Percentiles rank a stretch among this genome's conserved stretches.
Conservation (phyloP, 2,329 filamentous ascomycete genomes). For the Colletotrichum scovillei region DNA sequence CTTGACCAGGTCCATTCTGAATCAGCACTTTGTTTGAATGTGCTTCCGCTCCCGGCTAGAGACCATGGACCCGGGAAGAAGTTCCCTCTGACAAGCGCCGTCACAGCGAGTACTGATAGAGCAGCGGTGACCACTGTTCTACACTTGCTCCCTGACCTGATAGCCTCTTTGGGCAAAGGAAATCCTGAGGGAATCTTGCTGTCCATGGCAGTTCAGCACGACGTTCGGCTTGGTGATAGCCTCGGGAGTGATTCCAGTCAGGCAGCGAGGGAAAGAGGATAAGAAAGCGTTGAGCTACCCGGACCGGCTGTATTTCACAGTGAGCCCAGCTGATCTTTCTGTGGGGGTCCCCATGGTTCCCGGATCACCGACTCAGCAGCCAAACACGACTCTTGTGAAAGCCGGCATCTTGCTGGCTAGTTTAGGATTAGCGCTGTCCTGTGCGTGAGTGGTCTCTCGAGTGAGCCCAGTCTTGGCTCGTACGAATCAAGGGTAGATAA, state of each 20-base stretch:
- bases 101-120: conserved; percentile 13
- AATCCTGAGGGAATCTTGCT: neutral
- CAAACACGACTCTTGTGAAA: neutral
- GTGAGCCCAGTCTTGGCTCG: neutral
- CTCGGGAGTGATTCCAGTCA: neutral
- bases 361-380: conserved; percentile 27
- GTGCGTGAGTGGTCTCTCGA: neutral
- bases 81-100: conserved; percentile 21
- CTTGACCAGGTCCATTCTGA: conserved; percentile 28
- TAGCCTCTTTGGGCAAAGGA: neutral
- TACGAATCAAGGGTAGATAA: conserved; percentile 19
- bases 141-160: neutral
- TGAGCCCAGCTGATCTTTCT: conserved; percentile 6
- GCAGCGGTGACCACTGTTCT: conserved; percentile 5
- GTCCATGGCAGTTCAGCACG: conserved; percentile 3
- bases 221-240: neutral
- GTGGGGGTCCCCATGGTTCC: conserved; percentile 2
- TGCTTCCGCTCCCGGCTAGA: neutral
- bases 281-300: neutral
- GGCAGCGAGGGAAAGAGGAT: neutral
- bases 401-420: conserved; percentile 8
- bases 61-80: neutral
- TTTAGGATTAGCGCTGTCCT: conserved; percentile 23
- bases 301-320: neutral
- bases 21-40: neutral